A percentile compares a stretch with the other conserved stretches of the same genome.
Evolutionary conservation across 2,329 filamentous ascomycete genomes (phyloP).

Genomic region (Penicillium sp.): DNA sequence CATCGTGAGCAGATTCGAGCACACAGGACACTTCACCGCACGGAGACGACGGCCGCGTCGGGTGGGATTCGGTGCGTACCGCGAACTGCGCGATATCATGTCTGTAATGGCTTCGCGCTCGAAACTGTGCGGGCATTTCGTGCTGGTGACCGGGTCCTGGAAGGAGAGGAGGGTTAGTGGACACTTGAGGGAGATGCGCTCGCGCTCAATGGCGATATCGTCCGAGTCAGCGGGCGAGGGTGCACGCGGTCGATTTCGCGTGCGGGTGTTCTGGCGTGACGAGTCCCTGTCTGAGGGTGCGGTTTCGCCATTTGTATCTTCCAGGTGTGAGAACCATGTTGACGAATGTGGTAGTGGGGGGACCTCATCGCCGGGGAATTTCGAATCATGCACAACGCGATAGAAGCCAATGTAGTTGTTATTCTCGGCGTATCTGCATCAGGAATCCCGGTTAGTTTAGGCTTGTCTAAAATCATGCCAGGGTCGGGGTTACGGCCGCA

Average conservation of each 20-base stretch:
- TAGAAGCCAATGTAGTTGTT: conserved; percentile 67
- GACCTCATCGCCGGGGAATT: conserved; percentile 57
- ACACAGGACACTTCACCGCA: conserved; percentile 48
- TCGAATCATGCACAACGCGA: conserved; percentile 64
- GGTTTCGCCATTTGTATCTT: conserved; percentile 31
- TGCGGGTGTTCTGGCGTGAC: conserved; percentile 21
- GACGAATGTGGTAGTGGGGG: conserved; percentile 59
- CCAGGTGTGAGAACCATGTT: conserved; percentile 65
- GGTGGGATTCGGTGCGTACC: conserved; percentile 26
- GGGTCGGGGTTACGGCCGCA: too few species aligned
- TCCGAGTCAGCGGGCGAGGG: conserved; percentile 39
- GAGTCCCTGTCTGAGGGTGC: conserved; percentile 12
- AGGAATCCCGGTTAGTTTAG: neutral
- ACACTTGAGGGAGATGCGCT: conserved; percentile 52
- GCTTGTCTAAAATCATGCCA: neutral
- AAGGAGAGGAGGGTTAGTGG: conserved; percentile 53
- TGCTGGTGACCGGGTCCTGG: conserved; percentile 52
- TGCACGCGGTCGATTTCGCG: conserved; percentile 19
- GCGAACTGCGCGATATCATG: conserved; percentile 44
- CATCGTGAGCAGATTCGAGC: conserved; percentile 40
- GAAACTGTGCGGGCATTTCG: conserved; percentile 56
- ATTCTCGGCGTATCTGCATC: conserved; percentile 58
- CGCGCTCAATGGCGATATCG: conserved; percentile 51
- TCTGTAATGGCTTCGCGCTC: conserved; percentile 51
- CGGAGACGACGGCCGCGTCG: conserved; percentile 26